These are phyloP conservation scores for Aspergillus egyptiacus DNA, from an alignment of 495 filamentous ascomycete species.

Conservation along the genomic window DNA sequence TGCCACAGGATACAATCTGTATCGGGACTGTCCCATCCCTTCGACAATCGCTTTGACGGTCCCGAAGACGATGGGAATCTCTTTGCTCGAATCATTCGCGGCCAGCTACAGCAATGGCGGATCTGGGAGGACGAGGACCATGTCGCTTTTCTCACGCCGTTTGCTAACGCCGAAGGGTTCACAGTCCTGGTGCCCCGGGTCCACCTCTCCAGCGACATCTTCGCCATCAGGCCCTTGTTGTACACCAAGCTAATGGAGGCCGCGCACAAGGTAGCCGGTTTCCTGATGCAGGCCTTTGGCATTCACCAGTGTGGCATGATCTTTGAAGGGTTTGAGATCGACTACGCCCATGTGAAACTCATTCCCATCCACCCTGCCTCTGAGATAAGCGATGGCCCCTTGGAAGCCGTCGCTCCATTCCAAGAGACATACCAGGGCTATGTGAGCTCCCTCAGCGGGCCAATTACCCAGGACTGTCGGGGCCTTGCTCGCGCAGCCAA, in stretches of 20 bases:
- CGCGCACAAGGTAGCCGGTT: neutral
- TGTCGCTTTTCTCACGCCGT: constrained; percentile 4
- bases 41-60: constrained; percentile 1
- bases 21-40: neutral
- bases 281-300: constrained; percentile 6
- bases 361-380: constrained; percentile 1
- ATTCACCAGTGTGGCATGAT: constrained; percentile 5
- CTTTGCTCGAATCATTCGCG: constrained; percentile 1
- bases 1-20: neutral
- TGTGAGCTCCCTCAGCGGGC: constrained; percentile 7
- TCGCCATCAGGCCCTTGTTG: neutral
- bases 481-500: neutral
- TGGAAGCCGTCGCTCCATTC: neutral
- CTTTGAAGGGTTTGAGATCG: constrained; percentile 12
- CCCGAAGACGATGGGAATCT: neutral
- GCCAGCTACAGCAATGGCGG: constrained; percentile 1
- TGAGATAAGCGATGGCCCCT: no score
- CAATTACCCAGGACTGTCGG: neutral
- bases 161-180: constrained; percentile 3
- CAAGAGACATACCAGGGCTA: constrained; percentile 2
- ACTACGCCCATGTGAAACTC: constrained; percentile 12
- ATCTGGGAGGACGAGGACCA: constrained; percentile 7
- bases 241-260: constrained; percentile 2
- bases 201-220: constrained; percentile 3
- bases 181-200: neutral